phyloP scores from a whole-genome alignment of 345 rosid genomes.

The Gossypium bickii region DNA sequence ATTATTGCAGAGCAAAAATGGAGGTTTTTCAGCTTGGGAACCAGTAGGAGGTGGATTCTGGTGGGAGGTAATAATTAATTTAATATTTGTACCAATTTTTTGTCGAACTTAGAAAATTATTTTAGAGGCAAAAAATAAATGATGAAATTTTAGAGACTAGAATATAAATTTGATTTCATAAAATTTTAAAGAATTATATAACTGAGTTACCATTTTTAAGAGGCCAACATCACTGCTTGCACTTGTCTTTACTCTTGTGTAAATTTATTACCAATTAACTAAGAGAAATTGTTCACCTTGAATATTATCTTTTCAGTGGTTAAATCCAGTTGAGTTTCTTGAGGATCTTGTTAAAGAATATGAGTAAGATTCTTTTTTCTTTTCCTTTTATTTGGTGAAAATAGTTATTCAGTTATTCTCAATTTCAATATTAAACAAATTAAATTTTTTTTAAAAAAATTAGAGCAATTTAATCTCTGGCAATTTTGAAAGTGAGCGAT shows the following conservation, averaged over 20 bases:
- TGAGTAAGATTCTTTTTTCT: background rate
- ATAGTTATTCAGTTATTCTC: too few species aligned
- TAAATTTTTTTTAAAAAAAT: accelerated
- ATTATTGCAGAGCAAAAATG: slow-evolving; percentile 42
- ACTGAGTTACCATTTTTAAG: too few species aligned
- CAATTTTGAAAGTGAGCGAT: too few species aligned
- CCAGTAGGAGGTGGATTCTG: slow-evolving; percentile 45
- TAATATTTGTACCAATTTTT: background rate
- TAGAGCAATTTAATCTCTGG: accelerated
- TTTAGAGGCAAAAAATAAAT: too few species aligned
- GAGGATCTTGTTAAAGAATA: background rate
- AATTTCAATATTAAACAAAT: too few species aligned
- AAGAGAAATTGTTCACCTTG: background rate
- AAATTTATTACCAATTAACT: too few species aligned
- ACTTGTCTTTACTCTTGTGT: too few species aligned
- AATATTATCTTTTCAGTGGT: background rate
- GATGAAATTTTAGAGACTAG: too few species aligned
- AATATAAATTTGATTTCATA: too few species aligned
- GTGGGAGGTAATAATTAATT: slow-evolving; percentile 40
- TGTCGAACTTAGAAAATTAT: too few species aligned
- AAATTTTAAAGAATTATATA: too few species aligned
- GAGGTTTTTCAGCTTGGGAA: slow-evolving; percentile 64
- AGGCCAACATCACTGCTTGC: too few species aligned
- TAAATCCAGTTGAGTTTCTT: background rate
- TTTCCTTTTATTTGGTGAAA: background rate